Evolutionary conservation across 306 rosid species (phyloP), one percentile per base, ranked within the genome.

Genomic region (Vicia sativa): DNA sequence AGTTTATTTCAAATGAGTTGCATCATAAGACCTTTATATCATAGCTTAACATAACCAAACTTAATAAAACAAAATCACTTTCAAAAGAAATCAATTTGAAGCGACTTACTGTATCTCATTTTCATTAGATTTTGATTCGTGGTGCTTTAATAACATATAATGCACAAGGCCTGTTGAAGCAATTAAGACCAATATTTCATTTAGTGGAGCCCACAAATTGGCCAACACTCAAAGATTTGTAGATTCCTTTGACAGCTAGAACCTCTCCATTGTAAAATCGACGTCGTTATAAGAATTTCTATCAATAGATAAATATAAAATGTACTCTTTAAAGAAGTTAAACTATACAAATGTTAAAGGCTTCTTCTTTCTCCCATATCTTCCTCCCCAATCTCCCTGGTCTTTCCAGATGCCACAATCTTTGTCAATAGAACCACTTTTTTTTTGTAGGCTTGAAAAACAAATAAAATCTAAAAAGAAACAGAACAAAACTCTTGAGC

Each of bases 381-480:
- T 74, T 84, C 90, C 98, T 16, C 98, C 96, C 98, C 87, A 88
- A 12, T 88, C 96, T 61, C 96, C 98, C 76, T 87, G 95, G 65
- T 85, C 88, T 77, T 90, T 93, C 98, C 97, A 90, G 81, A 76
- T 79, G 16, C 80, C 69, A 31, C 50, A 62, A 72, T 85, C 96
- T 85, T 87, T 83, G 62, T 85, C 91, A 0, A 60, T 42, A 13
- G 89, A 80, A 58, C 81, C 74, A 38, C 67, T 83, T 79, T 86
- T 87, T 77, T 80, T 81, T 63, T 81, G 85, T 42, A 88, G 70
- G 90, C 82, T 41, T 96, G 96, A 84, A 88, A 86, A 85, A 93
- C 88, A 1, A 97, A 97, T 92, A 46, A 8, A 56, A 75, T 48
- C 68, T 42, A 65, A 82, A 19, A 37, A 25, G 61, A 77, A 26